Percentiles rank a stretch among this genome's conserved stretches.
These are phyloP conservation scores for Acacia pycnantha DNA, from an alignment of 331 rosid genomes.

Conservation along the genomic window DNA sequence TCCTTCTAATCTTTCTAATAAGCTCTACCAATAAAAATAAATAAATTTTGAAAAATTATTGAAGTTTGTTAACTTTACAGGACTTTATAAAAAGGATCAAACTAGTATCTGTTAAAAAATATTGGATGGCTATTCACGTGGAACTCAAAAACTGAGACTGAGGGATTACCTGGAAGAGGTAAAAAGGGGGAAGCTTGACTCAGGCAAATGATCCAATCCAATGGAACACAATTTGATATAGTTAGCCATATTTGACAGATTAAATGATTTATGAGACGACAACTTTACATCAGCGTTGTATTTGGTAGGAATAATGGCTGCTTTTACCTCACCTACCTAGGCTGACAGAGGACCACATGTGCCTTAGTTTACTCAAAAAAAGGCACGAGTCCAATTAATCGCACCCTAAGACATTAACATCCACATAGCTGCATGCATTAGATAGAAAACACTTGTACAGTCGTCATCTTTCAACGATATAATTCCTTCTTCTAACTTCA, in stretches of 20 bases:
- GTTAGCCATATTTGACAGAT: background rate
- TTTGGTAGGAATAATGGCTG: background rate
- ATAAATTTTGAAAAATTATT: too few species aligned
- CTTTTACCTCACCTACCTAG: background rate
- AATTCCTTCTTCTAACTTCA: background rate
- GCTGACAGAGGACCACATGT: background rate
- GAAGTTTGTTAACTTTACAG: too few species aligned
- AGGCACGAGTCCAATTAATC: background rate
- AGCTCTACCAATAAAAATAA: too few species aligned
- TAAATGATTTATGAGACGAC: background rate
- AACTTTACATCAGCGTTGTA: background rate
- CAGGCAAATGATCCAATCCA: background rate
- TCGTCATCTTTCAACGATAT: background rate
- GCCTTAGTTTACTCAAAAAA: background rate
- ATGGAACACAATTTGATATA: background rate
- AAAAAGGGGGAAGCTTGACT: background rate
- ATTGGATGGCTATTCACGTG: background rate
- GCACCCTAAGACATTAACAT: background rate
- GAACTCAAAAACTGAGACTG: background rate
- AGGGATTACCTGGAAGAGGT: background rate
- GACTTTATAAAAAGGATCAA: too few species aligned
- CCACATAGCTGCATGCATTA: background rate
- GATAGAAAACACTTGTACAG: background rate
- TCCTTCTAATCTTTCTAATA: too few species aligned
- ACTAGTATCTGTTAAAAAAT: background rate